Evolutionary conservation across 805 yeast species (phyloP).

Genomic region (Sungouiozyma ichnusensis): DNA sequence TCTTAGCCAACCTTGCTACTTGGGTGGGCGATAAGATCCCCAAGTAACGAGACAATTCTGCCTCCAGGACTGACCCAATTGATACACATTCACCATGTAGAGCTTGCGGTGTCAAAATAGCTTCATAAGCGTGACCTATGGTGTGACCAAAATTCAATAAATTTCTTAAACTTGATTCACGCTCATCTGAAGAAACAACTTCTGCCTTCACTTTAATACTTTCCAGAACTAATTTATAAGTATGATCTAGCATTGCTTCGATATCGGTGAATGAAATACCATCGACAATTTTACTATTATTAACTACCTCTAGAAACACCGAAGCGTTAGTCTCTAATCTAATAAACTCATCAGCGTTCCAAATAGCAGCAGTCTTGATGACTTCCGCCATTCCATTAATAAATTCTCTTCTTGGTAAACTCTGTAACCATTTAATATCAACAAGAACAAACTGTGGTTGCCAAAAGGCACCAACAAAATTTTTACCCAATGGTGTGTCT

Average conservation of each 20-base stretch:
- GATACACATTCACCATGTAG: slow-evolving; percentile 98
- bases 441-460: slow-evolving; percentile 85
- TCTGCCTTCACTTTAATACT: slow-evolving; percentile 86
- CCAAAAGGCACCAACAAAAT: slow-evolving; percentile 94
- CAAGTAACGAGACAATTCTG: slow-evolving; percentile 85
- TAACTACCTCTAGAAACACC: slow-evolving; percentile 57
- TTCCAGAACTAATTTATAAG: slow-evolving; percentile 69
- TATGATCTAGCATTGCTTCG: slow-evolving; percentile 56
- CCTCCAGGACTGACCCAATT: slow-evolving; percentile 90
- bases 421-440: slow-evolving; percentile 76
- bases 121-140: slow-evolving; percentile 97
- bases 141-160: slow-evolving; percentile 92
- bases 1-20: slow-evolving; percentile 78
- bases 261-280: slow-evolving; percentile 50
- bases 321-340: slow-evolving; percentile 72
- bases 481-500: slow-evolving; percentile 92
- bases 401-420: slow-evolving; percentile 87
- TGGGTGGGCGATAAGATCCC: slow-evolving; percentile 88
- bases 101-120: slow-evolving; percentile 92
- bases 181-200: slow-evolving; percentile 88
- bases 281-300: slow-evolving; percentile 19
- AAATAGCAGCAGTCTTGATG: slow-evolving; percentile 94
- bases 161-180: slow-evolving; percentile 90
- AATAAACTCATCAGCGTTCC: slow-evolving; percentile 84
- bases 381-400: slow-evolving; percentile 98